Base-by-base conservation (phyloP, 164 flowering plant genomes). In the Dillenia turbinata region DNA sequence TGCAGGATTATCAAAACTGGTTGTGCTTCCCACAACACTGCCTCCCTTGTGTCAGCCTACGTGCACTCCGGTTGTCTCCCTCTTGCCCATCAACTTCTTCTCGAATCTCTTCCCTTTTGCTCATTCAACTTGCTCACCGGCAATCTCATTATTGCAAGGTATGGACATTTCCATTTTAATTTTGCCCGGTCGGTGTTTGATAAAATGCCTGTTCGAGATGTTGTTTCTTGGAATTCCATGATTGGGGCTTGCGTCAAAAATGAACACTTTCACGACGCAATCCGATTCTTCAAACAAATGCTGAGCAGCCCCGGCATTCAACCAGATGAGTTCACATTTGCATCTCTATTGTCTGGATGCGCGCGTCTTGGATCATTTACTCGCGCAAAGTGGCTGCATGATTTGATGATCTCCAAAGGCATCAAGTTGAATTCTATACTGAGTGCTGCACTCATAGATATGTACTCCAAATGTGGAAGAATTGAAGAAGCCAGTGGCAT, bases 401-500 rank as follows among this genome's bases (percentile, higher is more conserved):
- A 56, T 49, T 54, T 80, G 57, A 73, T 87, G 77, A 57, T 54
- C 12, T 83, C 78, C 49, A 79, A 67, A 49, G 67, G 43, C 17
- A 68, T 84, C 68, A 75, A 72, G 58, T 66, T 78, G 9, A 85
- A 86, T 69, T 72, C 46, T 49, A 82, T 87, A 57, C 56, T 91
- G 61, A 62, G 64, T 59, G 55, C 90, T 1, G 90, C 90, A 3
- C 68, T 91, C 7, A 72, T 91, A 3, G 92, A 91, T 67, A 80
- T 87, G 94, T 87, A 91, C 61, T 64, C 94, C 8, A 92, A 79
- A 71, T 92, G 94, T 57, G 94, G 97, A 24, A 73, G 74, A 54
- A 77, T 89, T 52, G 69, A 78, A 49, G 66, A 58, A 13, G 90
- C 97, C 0, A 72, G 51, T 49, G 77, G 76, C 22, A 54, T 92